phyloP scores from a whole-genome alignment of 768 basidiomycete species.

The Trametes villosa region DNA sequence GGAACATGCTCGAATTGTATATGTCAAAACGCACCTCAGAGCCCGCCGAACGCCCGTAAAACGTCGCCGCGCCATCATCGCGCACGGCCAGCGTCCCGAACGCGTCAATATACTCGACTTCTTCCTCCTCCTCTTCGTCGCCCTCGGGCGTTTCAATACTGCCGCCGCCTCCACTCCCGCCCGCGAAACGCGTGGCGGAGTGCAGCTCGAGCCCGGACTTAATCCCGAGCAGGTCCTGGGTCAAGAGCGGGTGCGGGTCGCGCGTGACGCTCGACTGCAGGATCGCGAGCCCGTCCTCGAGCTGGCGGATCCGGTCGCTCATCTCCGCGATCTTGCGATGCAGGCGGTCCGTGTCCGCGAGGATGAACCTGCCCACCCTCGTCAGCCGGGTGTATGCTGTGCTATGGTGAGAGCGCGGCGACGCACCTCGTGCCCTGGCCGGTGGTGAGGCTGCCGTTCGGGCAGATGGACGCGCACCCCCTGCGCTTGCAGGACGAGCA shows the following conservation, averaged over 20 bases:
- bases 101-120: slow-evolving; percentile 28
- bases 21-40: slow-evolving; percentile 59
- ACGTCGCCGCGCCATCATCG: slow-evolving; percentile 67
- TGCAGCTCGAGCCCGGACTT: slow-evolving; percentile 61
- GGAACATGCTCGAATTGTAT: neutral
- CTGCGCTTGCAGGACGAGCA: slow-evolving; percentile 65
- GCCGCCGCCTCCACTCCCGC: slow-evolving; percentile 2
- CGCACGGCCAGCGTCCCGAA: slow-evolving; percentile 73
- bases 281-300: slow-evolving; percentile 68
- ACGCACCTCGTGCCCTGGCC: slow-evolving; percentile 77
- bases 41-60: slow-evolving; percentile 76
- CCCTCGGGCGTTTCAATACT: slow-evolving; percentile 26
- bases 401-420: neutral
- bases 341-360: slow-evolving; percentile 67
- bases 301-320: slow-evolving; percentile 69
- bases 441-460: slow-evolving; percentile 75
- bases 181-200: slow-evolving; percentile 24
- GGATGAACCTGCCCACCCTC: slow-evolving; percentile 51
- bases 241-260: slow-evolving; percentile 60
- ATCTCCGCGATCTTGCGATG: slow-evolving; percentile 68
- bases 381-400: neutral
- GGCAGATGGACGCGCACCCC: slow-evolving; percentile 79
- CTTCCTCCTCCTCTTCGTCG: slow-evolving; percentile 36
- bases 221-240: slow-evolving; percentile 53
- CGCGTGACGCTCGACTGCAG: slow-evolving; percentile 59